Conservation (phyloP, 2,329 filamentous ascomycete genomes). For the Xylariaceae sp. region DNA sequence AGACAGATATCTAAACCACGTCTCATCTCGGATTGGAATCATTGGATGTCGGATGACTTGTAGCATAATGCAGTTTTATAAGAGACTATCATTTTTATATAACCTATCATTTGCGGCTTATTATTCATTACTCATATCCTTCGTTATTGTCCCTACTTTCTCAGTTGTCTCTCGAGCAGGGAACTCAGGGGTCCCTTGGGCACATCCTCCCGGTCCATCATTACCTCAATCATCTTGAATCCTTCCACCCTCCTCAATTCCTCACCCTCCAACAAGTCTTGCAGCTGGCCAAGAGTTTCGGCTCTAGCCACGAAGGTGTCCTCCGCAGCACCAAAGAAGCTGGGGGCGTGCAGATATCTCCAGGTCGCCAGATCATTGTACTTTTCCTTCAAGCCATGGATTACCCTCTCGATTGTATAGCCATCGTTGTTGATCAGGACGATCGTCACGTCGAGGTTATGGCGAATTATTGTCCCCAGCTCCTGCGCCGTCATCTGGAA, state of each 20-base stretch:
- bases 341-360: constrained; percentile 45
- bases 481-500: constrained; percentile 64
- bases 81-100: no score
- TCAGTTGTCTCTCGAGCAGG: constrained; percentile 11
- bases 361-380: constrained; percentile 54
- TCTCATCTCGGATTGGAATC: no score
- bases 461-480: constrained; percentile 55
- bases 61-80: no score
- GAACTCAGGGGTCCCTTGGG: constrained; percentile 21
- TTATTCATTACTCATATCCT: not conserved
- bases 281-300: constrained; percentile 42
- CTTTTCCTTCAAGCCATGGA: constrained; percentile 46
- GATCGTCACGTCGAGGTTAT: constrained; percentile 43
- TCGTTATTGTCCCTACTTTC: not conserved
- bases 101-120: no score
- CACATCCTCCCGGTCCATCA: constrained; percentile 32
- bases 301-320: constrained; percentile 36
- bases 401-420: constrained; percentile 54
- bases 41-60: no score
- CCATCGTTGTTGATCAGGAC: constrained; percentile 56
- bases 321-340: constrained; percentile 43
- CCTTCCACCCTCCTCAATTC: constrained; percentile 21
- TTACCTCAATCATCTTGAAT: constrained; percentile 32
- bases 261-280: constrained; percentile 29
- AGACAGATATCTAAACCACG: no score